These are phyloP conservation scores for Botrytis sinoallii DNA, from an alignment of 2,329 filamentous ascomycete species.

Conservation along the genomic window DNA sequence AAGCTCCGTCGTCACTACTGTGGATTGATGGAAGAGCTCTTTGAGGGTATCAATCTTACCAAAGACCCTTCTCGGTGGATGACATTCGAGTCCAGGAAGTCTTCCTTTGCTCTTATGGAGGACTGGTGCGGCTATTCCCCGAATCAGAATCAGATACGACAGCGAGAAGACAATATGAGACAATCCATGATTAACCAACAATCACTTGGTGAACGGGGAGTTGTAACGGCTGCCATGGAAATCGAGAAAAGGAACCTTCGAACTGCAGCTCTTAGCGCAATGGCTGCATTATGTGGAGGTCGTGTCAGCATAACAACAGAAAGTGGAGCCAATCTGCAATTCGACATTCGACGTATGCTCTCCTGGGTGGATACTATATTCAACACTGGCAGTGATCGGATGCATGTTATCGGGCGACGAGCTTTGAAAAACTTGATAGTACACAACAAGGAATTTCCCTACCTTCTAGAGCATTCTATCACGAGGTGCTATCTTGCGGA, in stretches of 20 bases:
- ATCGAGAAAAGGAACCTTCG: slow-evolving; percentile 93
- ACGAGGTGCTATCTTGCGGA: slow-evolving; percentile 85
- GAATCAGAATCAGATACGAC: slow-evolving; percentile 77
- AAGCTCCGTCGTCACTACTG: slow-evolving; percentile 91
- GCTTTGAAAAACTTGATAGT: slow-evolving; percentile 86
- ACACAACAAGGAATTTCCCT: slow-evolving; percentile 83
- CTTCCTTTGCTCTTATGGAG: slow-evolving; percentile 94
- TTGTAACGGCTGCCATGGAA: slow-evolving; percentile 84
- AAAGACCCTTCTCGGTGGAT: slow-evolving; percentile 89
- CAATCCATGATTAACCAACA: slow-evolving; percentile 81
- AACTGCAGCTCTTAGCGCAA: slow-evolving; percentile 86
- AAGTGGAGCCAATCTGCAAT: slow-evolving; percentile 81
- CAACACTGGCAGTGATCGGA: slow-evolving; percentile 83
- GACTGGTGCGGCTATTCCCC: slow-evolving; percentile 98
- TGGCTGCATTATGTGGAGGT: slow-evolving; percentile 86
- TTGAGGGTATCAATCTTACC: slow-evolving; percentile 83
- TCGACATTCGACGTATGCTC: slow-evolving; percentile 88
- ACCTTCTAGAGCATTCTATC: slow-evolving; percentile 85
- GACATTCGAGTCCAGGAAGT: slow-evolving; percentile 94
- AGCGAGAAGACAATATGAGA: slow-evolving; percentile 82
- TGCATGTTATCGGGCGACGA: slow-evolving; percentile 83
- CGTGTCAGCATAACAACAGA: slow-evolving; percentile 86
- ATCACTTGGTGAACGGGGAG: slow-evolving; percentile 67
- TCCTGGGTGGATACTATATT: slow-evolving; percentile 96
- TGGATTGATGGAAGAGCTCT: slow-evolving; percentile 86